phyloP scores from a whole-genome alignment of 441 rosid genomes.

The Theobroma grandiflorum region DNA sequence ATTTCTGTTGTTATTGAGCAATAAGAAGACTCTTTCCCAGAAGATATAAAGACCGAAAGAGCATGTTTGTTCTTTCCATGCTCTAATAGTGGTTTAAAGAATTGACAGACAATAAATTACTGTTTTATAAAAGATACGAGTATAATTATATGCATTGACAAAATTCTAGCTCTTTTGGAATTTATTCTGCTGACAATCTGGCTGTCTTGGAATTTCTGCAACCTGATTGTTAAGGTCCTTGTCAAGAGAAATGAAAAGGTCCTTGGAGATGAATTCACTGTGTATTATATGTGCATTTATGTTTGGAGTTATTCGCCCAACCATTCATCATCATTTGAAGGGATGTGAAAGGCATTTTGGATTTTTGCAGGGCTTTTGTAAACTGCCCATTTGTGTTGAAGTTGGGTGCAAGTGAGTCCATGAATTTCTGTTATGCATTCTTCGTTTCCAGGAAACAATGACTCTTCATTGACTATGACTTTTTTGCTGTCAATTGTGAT shows the following conservation, averaged over 20 bases:
- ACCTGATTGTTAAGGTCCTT: background rate
- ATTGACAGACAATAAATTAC: background rate
- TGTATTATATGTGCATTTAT: background rate
- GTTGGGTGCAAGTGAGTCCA: background rate
- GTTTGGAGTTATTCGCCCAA: background rate
- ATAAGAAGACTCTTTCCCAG: background rate
- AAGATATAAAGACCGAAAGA: background rate
- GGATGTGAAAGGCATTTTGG: background rate
- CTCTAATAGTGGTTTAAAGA: background rate
- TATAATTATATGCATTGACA: background rate
- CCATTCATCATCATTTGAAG: background rate
- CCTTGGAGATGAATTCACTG: background rate
- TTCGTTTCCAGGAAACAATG: background rate
- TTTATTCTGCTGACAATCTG: background rate
- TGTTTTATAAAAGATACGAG: background rate
- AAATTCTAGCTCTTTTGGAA: conserved; percentile 4
- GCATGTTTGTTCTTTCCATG: background rate
- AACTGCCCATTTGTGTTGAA: background rate
- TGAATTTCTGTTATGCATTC: background rate
- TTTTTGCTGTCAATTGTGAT: background rate
- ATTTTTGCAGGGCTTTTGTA: background rate
- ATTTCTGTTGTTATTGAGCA: background rate
- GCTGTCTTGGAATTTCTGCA: background rate
- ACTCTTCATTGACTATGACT: background rate
- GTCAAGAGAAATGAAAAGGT: background rate